Evolutionary conservation across 106 monocot species (phyloP).

Genomic region (Agapanthus africanus): DNA sequence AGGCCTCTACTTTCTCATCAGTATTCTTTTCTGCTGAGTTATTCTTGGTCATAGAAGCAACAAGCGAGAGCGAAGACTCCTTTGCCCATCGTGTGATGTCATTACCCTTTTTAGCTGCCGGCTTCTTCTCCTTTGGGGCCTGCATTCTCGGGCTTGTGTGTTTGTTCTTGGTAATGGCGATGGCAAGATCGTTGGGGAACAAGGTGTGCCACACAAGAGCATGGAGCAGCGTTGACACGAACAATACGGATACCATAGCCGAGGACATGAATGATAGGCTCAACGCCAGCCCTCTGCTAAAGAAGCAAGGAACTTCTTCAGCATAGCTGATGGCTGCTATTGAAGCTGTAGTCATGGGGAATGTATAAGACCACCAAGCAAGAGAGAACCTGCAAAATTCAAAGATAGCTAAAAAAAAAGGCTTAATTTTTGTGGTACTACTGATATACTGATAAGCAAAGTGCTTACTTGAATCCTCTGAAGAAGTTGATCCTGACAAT

Average conservation of each 20-base stretch:
- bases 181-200: constrained; percentile 85
- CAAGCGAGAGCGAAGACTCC: constrained; percentile 14
- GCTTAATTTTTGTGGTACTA: no score
- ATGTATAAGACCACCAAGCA: constrained; percentile 97
- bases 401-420: no score
- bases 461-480: constrained; percentile 57
- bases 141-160: background rate
- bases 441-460: background rate
- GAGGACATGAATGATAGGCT: constrained; percentile 61
- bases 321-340: constrained; percentile 79
- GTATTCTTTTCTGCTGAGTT: constrained; percentile 31
- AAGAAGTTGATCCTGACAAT: constrained; percentile 92
- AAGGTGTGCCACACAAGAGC: constrained; percentile 59
- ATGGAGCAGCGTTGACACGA: constrained; percentile 74
- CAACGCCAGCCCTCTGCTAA: constrained; percentile 56
- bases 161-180: constrained; percentile 73
- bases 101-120: constrained; percentile 6
- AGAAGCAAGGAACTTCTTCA: constrained; percentile 48
- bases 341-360: constrained; percentile 88
- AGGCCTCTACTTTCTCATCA: constrained; percentile 13
- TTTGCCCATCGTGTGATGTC: constrained; percentile 49
- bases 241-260: constrained; percentile 56
- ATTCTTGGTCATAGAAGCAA: constrained; percentile 27
- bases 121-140: constrained; percentile 16
- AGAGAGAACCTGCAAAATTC: constrained; percentile 57